phyloP scores from a whole-genome alignment of 768 basidiomycete genomes.

The Candolleomyces eurysporus region DNA sequence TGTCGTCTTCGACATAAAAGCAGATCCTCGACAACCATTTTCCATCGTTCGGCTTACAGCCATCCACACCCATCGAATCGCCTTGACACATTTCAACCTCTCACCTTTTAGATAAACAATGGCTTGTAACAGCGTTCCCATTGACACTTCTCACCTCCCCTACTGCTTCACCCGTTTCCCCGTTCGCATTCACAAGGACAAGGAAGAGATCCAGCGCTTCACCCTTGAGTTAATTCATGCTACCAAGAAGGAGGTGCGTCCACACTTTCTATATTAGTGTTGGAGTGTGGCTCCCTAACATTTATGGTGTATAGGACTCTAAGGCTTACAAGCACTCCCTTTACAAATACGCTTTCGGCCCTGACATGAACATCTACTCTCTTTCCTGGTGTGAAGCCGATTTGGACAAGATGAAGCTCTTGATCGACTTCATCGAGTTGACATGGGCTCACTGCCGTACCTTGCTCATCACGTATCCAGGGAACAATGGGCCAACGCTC shows the following conservation, averaged over 20 bases:
- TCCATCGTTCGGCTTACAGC: neutral
- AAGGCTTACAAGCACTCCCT: neutral
- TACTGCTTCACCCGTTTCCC: too few relatives aligned
- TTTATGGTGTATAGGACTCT: too few relatives aligned
- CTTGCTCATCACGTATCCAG: too few relatives aligned
- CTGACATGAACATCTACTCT: neutral
- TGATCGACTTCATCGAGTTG: constrained; percentile 2
- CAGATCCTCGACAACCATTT: neutral
- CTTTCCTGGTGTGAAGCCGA: neutral
- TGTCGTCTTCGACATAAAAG: too few relatives aligned
- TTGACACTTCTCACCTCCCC: neutral
- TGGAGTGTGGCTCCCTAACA: too few relatives aligned
- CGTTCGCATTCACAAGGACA: too few relatives aligned
- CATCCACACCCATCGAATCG: neutral
- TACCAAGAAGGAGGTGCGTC: neutral
- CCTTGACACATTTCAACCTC: neutral
- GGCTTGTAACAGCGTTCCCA: neutral
- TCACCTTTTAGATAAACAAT: neutral
- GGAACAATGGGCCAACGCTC: too few relatives aligned
- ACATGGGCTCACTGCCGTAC: neutral
- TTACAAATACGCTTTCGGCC: neutral
- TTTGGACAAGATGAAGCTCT: neutral
- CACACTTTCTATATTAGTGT: too few relatives aligned
- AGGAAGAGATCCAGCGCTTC: neutral
- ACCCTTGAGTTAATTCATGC: neutral